phyloP scores from a whole-genome alignment of 257 asterid genomes.

The Solanum commersonii region DNA sequence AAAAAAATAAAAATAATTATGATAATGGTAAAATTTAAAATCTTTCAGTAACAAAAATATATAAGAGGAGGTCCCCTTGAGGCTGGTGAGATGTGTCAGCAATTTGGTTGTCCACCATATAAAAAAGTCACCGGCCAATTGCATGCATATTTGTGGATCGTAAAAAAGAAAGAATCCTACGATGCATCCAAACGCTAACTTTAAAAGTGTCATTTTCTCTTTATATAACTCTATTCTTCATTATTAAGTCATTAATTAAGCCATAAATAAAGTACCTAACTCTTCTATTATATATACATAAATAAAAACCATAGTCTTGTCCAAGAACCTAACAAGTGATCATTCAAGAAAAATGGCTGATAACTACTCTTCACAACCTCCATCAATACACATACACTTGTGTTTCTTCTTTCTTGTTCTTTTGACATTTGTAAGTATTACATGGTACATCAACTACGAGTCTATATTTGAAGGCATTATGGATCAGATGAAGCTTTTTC shows the following conservation, averaged over 20 bases:
- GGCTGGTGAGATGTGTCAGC: constrained; percentile 28
- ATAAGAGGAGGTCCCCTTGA: neutral
- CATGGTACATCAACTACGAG: constrained; percentile 76
- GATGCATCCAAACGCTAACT: constrained; percentile 5
- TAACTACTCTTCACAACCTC: constrained; percentile 25
- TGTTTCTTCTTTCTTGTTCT: constrained; percentile 58
- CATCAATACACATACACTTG: constrained; percentile 38
- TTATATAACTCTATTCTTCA: neutral
- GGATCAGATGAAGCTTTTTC: constrained; percentile 51
- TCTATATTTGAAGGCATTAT: constrained; percentile 53
- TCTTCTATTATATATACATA: neutral
- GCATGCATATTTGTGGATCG: neutral
- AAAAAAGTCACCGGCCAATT: constrained; percentile 16
- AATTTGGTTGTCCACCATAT: neutral
- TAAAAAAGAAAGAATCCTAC: neutral
- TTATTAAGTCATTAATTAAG: neutral
- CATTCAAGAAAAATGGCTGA: constrained; percentile 33
- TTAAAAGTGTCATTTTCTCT: neutral
- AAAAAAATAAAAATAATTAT: no score
- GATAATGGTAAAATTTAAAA: no score
- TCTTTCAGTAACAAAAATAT: no score
- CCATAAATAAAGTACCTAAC: neutral
- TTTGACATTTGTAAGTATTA: constrained; percentile 47
- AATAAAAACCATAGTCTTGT: neutral
- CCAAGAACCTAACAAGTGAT: neutral